These are phyloP conservation scores for Vitis riparia DNA, from an alignment of 164 flowering plant genomes.

Conservation along the genomic window DNA sequence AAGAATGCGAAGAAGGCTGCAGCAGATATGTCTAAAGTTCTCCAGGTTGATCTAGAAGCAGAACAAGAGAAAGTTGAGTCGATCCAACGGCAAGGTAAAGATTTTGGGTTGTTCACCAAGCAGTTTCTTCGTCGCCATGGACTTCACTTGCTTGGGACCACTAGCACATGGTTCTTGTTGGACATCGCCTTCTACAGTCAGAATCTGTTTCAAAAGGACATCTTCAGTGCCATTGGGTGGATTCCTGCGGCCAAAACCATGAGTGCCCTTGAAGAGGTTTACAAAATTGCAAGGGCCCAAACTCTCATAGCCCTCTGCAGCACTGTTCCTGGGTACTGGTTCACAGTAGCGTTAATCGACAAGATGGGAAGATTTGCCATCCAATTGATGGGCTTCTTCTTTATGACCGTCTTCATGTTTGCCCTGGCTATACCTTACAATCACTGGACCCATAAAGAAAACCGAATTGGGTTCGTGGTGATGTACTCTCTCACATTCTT, in stretches of 20 bases:
- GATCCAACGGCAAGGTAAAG: neutral
- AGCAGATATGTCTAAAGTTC: conserved; percentile 14
- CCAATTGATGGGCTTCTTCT: conserved; percentile 16
- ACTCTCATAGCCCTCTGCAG: conserved; percentile 20
- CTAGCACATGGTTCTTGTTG: conserved; percentile 16
- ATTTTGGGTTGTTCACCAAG: conserved; percentile 14
- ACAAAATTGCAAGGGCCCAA: conserved; percentile 14
- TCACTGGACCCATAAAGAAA: conserved; percentile 11
- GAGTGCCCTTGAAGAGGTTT: conserved; percentile 18
- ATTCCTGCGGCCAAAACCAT: conserved; percentile 16
- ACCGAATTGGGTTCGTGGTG: conserved; percentile 17
- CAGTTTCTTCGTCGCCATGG: conserved; percentile 18
- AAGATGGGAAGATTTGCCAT: conserved; percentile 16
- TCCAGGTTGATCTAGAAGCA: conserved; percentile 15
- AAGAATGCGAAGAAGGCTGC: conserved; percentile 19
- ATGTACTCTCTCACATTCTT: conserved; percentile 21
- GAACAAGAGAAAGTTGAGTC: conserved; percentile 8
- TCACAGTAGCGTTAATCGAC: conserved; percentile 16
- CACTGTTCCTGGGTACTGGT: conserved; percentile 22
- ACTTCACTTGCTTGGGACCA: conserved; percentile 16
- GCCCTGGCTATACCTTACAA: conserved; percentile 19
- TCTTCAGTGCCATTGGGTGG: conserved; percentile 18
- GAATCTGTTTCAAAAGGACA: conserved; percentile 16
- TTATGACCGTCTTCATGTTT: conserved; percentile 22
- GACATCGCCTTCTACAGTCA: conserved; percentile 15